Base-by-base conservation (phyloP, 2,329 filamentous ascomycete genomes). In the Ambrosiella cleistominuta region DNA sequence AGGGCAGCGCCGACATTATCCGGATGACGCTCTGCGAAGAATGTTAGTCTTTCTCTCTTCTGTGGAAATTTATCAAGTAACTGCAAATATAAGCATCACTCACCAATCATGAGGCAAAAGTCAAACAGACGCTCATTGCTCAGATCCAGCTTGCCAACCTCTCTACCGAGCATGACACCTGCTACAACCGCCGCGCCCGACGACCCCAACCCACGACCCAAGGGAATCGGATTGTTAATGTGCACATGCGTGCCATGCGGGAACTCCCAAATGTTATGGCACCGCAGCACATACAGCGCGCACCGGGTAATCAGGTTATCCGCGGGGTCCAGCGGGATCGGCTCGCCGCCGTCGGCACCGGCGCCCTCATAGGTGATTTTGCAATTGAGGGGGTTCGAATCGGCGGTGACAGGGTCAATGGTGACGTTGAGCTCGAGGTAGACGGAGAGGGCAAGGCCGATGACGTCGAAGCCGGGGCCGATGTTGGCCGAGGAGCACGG, bases 401-500 rank as follows among this genome's bases (percentile, higher is more conserved):
- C 51, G 50, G 51, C 12, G 42, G 35, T 19, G 36, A 36, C 12
- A 12, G 53, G 39, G 70, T 86, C 80, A 66, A 94, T 77, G 62
- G 83, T 88, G 69, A 97, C 86, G 63, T 83, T 79, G 59, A 97
- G 76, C 74, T 96, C 90, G 63, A 98, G 85, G 74, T 91, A 95
- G 70, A 96, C 83, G 63, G 89, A 95, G 64, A 98, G 78, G 7
- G 91, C 91, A 62, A 98, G 83, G 64, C 93, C 88, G 69, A 97
- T 95, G 66, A 96, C 91, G 75, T 98, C 91, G 76, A 97, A 98
- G 60, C 91, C 91, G 54, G 91, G 91, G 64, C 88, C 91, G 68
- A 97, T 96, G 75, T 97, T 97, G 73, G 91, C 91, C 62, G 90
- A 96, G 61, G 91, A 97, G 74, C 88, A 94, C 63, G 91, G 91